These are phyloP conservation scores for Akanthomyces muscarius DNA, from an alignment of 2,329 filamentous ascomycete species.

Conservation along the genomic window DNA sequence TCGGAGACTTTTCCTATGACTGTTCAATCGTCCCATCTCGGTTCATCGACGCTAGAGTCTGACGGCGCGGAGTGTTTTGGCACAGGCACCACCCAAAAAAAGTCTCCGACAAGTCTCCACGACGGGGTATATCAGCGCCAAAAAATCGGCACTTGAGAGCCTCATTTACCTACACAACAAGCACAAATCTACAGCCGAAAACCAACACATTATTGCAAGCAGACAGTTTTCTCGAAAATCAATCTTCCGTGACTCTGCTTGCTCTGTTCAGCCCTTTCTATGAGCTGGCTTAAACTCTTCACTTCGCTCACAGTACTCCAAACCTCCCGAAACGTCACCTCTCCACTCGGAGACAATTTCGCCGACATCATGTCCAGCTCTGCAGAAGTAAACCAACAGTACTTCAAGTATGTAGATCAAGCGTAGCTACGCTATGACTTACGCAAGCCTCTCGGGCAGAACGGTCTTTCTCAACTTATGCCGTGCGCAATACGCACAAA, in stretches of 20 bases:
- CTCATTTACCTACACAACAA: not conserved
- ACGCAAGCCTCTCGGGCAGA: too few species aligned
- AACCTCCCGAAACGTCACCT: not conserved
- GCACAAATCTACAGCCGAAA: not conserved
- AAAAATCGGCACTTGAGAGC: not conserved
- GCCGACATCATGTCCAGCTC: conserved; percentile 30
- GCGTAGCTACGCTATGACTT: too few species aligned
- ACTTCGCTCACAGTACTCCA: not conserved
- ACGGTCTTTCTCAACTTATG: too few species aligned
- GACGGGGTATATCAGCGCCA: conserved; percentile 7
- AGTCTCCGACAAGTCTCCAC: conserved; percentile 15
- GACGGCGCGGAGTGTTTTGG: not conserved
- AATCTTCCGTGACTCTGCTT: not conserved
- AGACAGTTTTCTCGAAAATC: too few species aligned
- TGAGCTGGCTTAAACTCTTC: not conserved
- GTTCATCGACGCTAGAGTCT: not conserved
- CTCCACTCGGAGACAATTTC: not conserved
- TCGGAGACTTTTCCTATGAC: conserved; percentile 1
- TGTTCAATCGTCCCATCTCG: not conserved
- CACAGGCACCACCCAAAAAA: not conserved
- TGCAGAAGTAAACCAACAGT: conserved; percentile 35
- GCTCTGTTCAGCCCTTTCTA: not conserved
- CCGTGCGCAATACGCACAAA: too few species aligned
- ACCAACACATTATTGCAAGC: not conserved
- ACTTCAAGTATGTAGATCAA: conserved; percentile 38